Percentiles rank a stretch among this genome's conserved stretches.
Conservation (phyloP, 2,329 filamentous ascomycete species). For the Rhytidhysteron rufulum region DNA sequence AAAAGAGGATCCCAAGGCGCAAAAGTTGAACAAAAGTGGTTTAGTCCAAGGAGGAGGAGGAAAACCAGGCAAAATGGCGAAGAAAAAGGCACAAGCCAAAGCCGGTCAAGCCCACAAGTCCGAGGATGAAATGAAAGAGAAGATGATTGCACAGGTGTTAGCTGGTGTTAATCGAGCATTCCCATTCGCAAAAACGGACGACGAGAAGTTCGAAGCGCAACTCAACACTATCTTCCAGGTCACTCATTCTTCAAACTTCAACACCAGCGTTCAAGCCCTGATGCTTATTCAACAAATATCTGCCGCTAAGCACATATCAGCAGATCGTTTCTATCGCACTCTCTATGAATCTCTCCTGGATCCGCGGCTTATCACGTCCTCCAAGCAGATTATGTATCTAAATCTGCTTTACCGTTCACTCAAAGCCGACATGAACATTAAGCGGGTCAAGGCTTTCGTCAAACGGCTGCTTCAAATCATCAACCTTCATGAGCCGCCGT, state of each 20-base stretch:
- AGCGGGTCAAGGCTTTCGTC: constrained; percentile 90
- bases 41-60: constrained; percentile 53
- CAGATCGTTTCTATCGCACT: constrained; percentile 90
- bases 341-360: constrained; percentile 94
- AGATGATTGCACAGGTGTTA: constrained; percentile 84
- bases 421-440: constrained; percentile 85
- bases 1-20: constrained; percentile 35
- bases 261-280: constrained; percentile 93
- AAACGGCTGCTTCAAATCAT: constrained; percentile 89
- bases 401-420: constrained; percentile 86
- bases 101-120: constrained; percentile 41
- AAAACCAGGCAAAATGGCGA: constrained; percentile 51
- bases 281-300: constrained; percentile 93
- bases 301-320: constrained; percentile 71
- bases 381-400: constrained; percentile 92
- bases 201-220: constrained; percentile 75
- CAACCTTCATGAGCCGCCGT: constrained; percentile 84
- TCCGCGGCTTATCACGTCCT: constrained; percentile 80
- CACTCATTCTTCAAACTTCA: constrained; percentile 97
- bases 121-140: constrained; percentile 73
- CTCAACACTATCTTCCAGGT: constrained; percentile 93
- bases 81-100: constrained; percentile 41
- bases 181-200: constrained; percentile 81
- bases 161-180: constrained; percentile 95
- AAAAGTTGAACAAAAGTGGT: constrained; percentile 48